A percentile compares a stretch with the other conserved stretches of the same genome.
These are phyloP conservation scores for Microbotryum saponariae DNA, from an alignment of 1,284 basidiomycete species.

Conservation along the genomic window DNA sequence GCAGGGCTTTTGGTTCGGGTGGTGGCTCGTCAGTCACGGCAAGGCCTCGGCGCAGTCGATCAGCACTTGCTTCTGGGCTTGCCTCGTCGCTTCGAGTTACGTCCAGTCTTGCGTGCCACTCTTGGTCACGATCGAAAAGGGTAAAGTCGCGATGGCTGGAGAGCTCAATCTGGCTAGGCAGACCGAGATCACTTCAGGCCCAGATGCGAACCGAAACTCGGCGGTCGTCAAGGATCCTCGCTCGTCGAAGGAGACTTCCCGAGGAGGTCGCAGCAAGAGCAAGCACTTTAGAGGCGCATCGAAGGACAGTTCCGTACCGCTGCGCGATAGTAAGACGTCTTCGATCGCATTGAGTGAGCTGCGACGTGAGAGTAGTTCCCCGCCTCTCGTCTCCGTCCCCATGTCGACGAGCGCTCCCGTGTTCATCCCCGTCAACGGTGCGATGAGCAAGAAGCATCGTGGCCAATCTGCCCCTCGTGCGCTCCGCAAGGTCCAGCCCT, in stretches of 20 bases:
- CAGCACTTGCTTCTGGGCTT: conserved; percentile 95
- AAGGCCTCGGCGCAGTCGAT: conserved; percentile 64
- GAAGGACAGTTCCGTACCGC: no score
- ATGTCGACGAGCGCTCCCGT: conserved; percentile 11
- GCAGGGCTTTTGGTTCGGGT: conserved; percentile 93
- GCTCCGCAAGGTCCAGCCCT: conserved; percentile 35
- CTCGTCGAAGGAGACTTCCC: no score
- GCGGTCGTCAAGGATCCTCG: no score
- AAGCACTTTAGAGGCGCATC: no score
- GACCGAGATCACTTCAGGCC: not conserved
- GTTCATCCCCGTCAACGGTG: conserved; percentile 19
- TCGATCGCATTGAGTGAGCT: no score
- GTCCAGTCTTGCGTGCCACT: conserved; percentile 78
- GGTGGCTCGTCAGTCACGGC: conserved; percentile 69
- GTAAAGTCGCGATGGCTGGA: conserved; percentile 72
- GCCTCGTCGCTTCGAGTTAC: conserved; percentile 76
- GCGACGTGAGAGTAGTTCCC: conserved; percentile 1
- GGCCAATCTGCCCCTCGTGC: conserved; percentile 9
- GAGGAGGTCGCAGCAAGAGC: no score
- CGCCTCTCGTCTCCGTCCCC: conserved; percentile 9
- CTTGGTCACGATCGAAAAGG: conserved; percentile 69
- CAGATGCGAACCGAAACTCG: no score
- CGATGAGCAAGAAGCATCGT: not conserved
- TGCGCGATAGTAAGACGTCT: no score
- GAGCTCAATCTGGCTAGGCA: conserved; percentile 41